phyloP scores from a whole-genome alignment of 129 eudicot species.

The Mikania micrantha region DNA sequence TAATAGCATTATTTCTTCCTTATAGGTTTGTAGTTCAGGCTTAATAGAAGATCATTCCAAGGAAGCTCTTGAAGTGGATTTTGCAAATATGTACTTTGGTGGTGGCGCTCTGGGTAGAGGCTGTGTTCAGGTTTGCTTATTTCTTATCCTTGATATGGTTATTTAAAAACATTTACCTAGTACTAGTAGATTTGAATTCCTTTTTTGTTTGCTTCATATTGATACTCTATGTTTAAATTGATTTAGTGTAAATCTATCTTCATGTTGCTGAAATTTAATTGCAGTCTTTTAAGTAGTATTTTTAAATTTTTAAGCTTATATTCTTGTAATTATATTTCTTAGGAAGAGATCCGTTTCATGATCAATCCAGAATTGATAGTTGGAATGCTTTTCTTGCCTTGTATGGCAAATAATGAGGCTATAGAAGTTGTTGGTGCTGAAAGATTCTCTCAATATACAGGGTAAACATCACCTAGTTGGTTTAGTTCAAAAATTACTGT shows the following conservation, averaged over 20 bases:
- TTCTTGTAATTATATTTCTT: conserved; percentile 9
- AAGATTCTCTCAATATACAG: conserved; percentile 76
- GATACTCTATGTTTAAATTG: too few relatives aligned
- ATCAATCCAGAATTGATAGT: conserved; percentile 88
- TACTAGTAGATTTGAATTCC: not conserved
- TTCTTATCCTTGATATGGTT: not conserved
- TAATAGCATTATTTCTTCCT: conserved; percentile 9
- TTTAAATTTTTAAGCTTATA: not conserved
- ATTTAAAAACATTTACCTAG: too few relatives aligned
- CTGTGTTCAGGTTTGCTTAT: conserved; percentile 70
- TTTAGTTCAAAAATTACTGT: conserved; percentile 1
- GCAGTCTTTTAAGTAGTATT: not conserved
- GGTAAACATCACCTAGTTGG: conserved; percentile 38
- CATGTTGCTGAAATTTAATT: conserved; percentile 8
- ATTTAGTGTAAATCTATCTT: not conserved
- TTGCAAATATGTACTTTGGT: conserved; percentile 80
- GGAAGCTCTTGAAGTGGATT: conserved; percentile 85
- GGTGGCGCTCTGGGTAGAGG: conserved; percentile 87
- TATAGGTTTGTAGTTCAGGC: conserved; percentile 62
- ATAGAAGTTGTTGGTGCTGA: conserved; percentile 84
- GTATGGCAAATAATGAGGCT: conserved; percentile 91
- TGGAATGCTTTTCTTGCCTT: conserved; percentile 90
- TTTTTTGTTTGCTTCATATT: too few relatives aligned
- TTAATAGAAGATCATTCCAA: conserved; percentile 67
- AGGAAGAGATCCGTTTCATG: conserved; percentile 98